Conservation (phyloP, 2,329 filamentous ascomycete species). For the Drechslerella coelobrocha region DNA sequence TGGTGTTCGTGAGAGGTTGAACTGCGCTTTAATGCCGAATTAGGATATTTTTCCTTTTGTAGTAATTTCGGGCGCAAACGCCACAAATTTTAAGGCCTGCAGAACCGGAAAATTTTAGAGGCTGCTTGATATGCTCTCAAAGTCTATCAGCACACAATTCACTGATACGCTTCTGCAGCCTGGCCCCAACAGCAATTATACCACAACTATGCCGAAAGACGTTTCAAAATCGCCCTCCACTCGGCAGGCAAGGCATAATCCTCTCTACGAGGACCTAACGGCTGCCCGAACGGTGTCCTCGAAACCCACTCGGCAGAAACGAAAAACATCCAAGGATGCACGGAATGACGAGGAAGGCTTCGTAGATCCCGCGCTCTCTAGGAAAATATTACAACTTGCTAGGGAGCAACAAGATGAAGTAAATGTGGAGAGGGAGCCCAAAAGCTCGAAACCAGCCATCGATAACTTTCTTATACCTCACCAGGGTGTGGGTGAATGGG, state of each 20-base stretch:
- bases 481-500: constrained; percentile 46
- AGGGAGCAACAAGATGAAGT: constrained; percentile 65
- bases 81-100: constrained; percentile 17
- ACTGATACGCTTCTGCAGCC: too few species aligned
- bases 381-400: constrained; percentile 86
- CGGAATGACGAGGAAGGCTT: constrained; percentile 71
- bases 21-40: constrained; percentile 26
- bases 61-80: constrained; percentile 35
- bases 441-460: constrained; percentile 50
- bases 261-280: constrained; percentile 85
- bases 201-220: constrained; percentile 47
- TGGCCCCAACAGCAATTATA: not conserved
- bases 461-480: constrained; percentile 50
- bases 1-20: constrained; percentile 35
- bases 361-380: constrained; percentile 85
- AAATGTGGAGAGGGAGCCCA: constrained; percentile 42
- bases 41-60: constrained; percentile 27
- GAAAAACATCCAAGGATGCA: constrained; percentile 63
- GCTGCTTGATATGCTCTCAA: not conserved
- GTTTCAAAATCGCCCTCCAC: constrained; percentile 43
- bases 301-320: constrained; percentile 74
- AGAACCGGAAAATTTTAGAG: constrained; percentile 28
- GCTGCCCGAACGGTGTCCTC: constrained; percentile 68
- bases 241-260: constrained; percentile 76
- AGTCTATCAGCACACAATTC: not conserved